phyloP scores from a whole-genome alignment of 225 moss, liverwort and hornwort genomes.

The Sphagnum contortum region DNA sequence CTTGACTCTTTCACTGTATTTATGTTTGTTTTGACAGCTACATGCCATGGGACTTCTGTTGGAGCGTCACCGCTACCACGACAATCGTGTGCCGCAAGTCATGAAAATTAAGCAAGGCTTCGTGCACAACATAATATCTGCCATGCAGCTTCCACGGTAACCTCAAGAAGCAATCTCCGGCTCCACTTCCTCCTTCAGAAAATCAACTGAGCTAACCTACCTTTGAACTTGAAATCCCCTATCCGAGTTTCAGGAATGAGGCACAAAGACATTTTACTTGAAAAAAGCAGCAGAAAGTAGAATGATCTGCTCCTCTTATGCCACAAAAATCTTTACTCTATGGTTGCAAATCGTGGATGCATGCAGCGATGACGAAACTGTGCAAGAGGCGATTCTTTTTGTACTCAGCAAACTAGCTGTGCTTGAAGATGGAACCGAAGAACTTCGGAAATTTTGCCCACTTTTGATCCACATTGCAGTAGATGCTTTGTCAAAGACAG shows the following conservation, averaged over 20 bases:
- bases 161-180: background rate
- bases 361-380: constrained; percentile 36
- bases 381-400: constrained; percentile 52
- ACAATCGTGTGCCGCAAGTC: constrained; percentile 35
- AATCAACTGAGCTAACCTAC: background rate
- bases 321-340: background rate
- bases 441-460: constrained; percentile 37
- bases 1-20: background rate
- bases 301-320: background rate
- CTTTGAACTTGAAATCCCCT: background rate
- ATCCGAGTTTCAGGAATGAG: background rate
- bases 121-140: constrained; percentile 39
- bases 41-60: constrained; percentile 63
- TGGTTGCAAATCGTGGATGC: background rate
- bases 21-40: constrained; percentile 24
- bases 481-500: constrained; percentile 42
- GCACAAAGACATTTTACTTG: background rate
- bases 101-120: constrained; percentile 45
- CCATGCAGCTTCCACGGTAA: constrained; percentile 44
- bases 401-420: constrained; percentile 49
- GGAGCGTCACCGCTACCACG: constrained; percentile 53
- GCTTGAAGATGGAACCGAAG: constrained; percentile 50
- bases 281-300: background rate
- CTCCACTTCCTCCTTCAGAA: background rate
- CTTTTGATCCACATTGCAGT: constrained; percentile 30